Evolutionary conservation across 805 yeast genomes (phyloP).

Genomic region (Ogataea nitratoaversa): DNA sequence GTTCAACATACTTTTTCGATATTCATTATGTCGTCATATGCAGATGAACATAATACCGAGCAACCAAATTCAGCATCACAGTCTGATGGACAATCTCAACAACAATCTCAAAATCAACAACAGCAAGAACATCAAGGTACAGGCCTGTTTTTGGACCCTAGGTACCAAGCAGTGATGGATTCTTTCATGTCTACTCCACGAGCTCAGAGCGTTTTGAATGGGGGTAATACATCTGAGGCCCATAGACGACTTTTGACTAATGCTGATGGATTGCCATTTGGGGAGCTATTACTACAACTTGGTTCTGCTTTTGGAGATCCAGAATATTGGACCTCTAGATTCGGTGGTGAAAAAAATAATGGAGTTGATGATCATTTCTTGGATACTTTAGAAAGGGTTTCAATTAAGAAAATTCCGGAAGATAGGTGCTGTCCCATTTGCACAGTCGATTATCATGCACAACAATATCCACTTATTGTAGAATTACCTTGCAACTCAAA

Average conservation of each 20-base stretch:
- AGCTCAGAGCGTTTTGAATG: too few relatives aligned
- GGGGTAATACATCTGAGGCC: too few relatives aligned
- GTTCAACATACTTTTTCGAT: too few relatives aligned
- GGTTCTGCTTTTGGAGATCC: constrained; percentile 8
- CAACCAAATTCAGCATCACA: background rate
- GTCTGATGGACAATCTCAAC: background rate
- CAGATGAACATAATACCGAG: constrained; percentile 18
- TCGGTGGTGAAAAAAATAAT: constrained; percentile 1
- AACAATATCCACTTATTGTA: constrained; percentile 76
- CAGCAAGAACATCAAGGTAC: background rate
- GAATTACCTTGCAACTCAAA: constrained; percentile 60
- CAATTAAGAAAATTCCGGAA: constrained; percentile 33
- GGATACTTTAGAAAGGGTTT: constrained; percentile 72
- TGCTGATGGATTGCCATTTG: background rate
- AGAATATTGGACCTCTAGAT: constrained; percentile 3
- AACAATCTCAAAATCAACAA: background rate
- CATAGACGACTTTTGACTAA: too few relatives aligned
- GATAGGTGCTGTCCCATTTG: constrained; percentile 83
- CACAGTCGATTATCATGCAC: constrained; percentile 65
- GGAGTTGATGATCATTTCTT: constrained; percentile 70
- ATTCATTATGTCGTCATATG: constrained; percentile 11
- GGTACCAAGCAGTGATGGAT: background rate
- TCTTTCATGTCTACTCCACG: background rate
- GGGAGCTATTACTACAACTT: background rate
- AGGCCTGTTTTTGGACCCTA: background rate